These are phyloP conservation scores for Xylariaceae sp. DNA, from an alignment of 2,329 filamentous ascomycete genomes.

Conservation along the genomic window DNA sequence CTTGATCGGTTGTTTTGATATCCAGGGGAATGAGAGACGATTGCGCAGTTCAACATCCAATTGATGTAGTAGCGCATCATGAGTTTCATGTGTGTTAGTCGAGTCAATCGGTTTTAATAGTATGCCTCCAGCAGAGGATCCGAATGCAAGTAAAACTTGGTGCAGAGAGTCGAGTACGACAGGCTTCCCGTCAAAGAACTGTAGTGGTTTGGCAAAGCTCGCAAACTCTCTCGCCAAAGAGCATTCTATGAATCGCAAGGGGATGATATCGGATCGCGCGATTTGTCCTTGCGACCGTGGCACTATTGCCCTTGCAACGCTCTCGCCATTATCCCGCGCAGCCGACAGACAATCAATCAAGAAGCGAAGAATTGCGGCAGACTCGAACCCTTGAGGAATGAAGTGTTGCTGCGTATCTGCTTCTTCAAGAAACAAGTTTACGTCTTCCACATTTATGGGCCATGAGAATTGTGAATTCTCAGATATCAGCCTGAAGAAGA, in stretches of 20 bases:
- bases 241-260: conserved; percentile 1
- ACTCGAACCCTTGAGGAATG: background rate
- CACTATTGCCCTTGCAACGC: background rate
- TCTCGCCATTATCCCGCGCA: background rate
- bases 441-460: background rate
- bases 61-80: background rate
- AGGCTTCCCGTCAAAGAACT: conserved; percentile 1
- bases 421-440: background rate
- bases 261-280: conserved; percentile 2
- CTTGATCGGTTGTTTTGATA: background rate
- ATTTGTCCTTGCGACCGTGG: conserved; percentile 1
- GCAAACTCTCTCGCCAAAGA: background rate
- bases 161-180: background rate
- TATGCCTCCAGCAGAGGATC: background rate
- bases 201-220: conserved; percentile 3
- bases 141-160: background rate
- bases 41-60: conserved; percentile 1
- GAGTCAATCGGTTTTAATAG: background rate
- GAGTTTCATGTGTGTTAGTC: background rate
- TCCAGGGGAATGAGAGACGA: conserved; percentile 4
- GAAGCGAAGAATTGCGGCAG: conserved; percentile 2
- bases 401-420: background rate
- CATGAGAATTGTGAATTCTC: background rate
- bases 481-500: background rate
- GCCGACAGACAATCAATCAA: conserved; percentile 1